These are phyloP conservation scores for Pseudocercospora eumusae DNA, from an alignment of 2,329 filamentous ascomycete genomes.

Conservation along the genomic window DNA sequence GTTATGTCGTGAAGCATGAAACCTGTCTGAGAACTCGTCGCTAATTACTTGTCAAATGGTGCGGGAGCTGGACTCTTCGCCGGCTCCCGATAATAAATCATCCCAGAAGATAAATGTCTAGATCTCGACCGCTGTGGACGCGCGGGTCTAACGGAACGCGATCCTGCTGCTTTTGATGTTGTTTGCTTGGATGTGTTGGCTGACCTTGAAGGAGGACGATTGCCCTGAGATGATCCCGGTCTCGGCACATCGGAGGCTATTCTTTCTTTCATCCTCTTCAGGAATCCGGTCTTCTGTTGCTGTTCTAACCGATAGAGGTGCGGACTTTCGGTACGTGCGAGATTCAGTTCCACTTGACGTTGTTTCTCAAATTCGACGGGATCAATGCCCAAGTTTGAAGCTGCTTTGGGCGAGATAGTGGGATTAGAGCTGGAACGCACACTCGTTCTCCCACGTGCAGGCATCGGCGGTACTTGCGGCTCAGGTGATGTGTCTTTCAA, in stretches of 20 bases:
- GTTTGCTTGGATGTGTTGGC: not conserved
- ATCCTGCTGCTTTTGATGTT: slow-evolving; percentile 4
- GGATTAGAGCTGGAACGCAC: slow-evolving; percentile 6
- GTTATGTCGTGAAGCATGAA: not conserved
- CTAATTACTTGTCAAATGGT: slow-evolving; percentile 18
- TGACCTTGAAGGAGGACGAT: slow-evolving; percentile 1
- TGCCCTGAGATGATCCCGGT: slow-evolving; percentile 8
- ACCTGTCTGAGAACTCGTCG: slow-evolving; percentile 7
- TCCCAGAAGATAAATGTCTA: slow-evolving; percentile 30
- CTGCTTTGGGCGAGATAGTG: slow-evolving; percentile 1
- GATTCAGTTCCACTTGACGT: not conserved
- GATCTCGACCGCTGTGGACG: slow-evolving; percentile 19
- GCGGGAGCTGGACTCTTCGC: slow-evolving; percentile 16
- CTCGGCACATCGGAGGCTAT: slow-evolving; percentile 13
- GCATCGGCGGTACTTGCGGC: slow-evolving; percentile 11
- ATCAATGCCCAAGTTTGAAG: slow-evolving; percentile 26
- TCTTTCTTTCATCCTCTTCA: slow-evolving; percentile 18
- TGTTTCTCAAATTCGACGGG: slow-evolving; percentile 17
- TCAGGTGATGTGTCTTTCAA: slow-evolving; percentile 9
- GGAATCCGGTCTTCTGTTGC: slow-evolving; percentile 15
- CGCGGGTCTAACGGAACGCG: slow-evolving; percentile 2
- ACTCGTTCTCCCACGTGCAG: slow-evolving; percentile 15
- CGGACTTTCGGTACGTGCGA: not conserved
- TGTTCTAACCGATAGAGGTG: slow-evolving; percentile 1
- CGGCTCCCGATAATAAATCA: slow-evolving; percentile 31